Conservation (phyloP, 192 early-diverging fungal genomes). For the Geranomyces variabilis region DNA sequence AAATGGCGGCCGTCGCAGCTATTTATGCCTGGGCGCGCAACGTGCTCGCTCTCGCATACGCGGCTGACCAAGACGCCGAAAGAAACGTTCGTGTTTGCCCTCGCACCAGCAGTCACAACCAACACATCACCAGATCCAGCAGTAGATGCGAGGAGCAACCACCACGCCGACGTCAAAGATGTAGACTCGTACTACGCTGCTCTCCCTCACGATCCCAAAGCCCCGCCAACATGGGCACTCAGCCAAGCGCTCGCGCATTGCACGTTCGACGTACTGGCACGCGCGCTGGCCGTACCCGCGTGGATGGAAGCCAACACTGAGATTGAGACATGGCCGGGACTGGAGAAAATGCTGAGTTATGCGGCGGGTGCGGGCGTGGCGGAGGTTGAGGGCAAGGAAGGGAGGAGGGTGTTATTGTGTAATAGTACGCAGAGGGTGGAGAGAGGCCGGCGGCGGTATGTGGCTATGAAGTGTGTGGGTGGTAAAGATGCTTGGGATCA, state of each 20-base stretch:
- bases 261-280: background rate
- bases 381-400: too few relatives aligned
- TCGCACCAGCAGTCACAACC: background rate
- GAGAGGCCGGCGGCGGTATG: too few relatives aligned
- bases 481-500: too few relatives aligned
- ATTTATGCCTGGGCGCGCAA: background rate
- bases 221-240: background rate
- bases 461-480: too few relatives aligned
- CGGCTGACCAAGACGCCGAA: background rate
- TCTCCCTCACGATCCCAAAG: background rate
- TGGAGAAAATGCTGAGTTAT: too few relatives aligned
- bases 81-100: background rate
- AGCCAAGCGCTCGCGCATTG: background rate
- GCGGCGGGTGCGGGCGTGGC: too few relatives aligned
- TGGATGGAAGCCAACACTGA: background rate
- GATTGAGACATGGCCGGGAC: background rate
- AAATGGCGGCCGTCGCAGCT: conserved; percentile 9
- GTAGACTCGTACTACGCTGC: background rate
- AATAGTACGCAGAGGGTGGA: too few relatives aligned
- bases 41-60: background rate
- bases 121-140: too few relatives aligned
- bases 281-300: background rate
- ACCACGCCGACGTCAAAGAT: background rate
- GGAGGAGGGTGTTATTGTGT: too few relatives aligned
- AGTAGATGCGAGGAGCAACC: background rate